Evolutionary conservation across 1,284 basidiomycete genomes (phyloP).

Genomic region (Porodaedalea pini): DNA sequence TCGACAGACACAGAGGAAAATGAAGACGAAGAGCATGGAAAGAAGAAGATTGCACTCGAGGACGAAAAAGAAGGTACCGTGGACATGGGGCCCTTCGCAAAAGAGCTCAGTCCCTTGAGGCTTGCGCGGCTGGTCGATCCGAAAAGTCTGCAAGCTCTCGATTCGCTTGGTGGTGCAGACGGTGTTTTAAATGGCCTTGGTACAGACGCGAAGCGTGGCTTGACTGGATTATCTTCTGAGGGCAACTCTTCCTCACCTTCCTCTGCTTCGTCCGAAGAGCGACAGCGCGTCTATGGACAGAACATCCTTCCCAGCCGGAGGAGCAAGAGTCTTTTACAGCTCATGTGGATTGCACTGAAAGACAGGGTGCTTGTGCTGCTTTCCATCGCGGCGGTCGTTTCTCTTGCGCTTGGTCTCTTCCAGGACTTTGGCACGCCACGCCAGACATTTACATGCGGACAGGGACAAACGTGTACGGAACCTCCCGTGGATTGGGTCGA

Average conservation of each 20-base stretch:
- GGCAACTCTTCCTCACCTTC: conserved; percentile 28
- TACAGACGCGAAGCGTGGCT: conserved; percentile 58
- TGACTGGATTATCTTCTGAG: conserved; percentile 32
- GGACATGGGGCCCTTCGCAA: conserved; percentile 41
- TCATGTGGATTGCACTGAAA: conserved; percentile 95
- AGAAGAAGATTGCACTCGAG: conserved; percentile 34
- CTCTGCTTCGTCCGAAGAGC: conserved; percentile 56
- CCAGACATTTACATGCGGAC: conserved; percentile 40
- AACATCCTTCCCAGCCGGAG: conserved; percentile 80
- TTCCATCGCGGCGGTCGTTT: conserved; percentile 88
- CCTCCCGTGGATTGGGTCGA: conserved; percentile 95
- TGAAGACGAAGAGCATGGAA: conserved; percentile 9
- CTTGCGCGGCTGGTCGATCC: conserved; percentile 90
- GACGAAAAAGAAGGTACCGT: conserved; percentile 24
- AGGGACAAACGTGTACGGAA: conserved; percentile 37
- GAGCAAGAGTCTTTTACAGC: conserved; percentile 74
- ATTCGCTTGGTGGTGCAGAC: conserved; percentile 69
- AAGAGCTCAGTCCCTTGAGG: conserved; percentile 65
- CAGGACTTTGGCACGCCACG: conserved; percentile 81
- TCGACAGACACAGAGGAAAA: not conserved
- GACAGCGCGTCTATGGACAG: conserved; percentile 75
- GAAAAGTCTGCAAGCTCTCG: conserved; percentile 69
- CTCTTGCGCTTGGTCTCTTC: conserved; percentile 91
- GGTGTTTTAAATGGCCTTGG: conserved; percentile 75
- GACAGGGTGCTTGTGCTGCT: conserved; percentile 94